phyloP scores from a whole-genome alignment of 371 early-diverging fungal species.

The Cokeromyces recurvatus region DNA sequence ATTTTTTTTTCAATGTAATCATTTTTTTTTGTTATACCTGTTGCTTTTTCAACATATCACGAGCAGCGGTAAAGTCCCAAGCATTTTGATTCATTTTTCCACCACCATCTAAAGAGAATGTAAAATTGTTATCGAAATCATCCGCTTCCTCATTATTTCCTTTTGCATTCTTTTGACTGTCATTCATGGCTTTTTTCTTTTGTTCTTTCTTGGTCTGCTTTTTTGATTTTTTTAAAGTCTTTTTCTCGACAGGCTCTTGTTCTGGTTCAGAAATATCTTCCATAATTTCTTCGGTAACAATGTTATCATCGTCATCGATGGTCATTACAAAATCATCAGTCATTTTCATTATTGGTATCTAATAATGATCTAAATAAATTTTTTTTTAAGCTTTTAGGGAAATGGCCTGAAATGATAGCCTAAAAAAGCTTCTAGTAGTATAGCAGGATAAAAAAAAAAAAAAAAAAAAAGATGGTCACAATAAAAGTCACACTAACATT shows the following conservation, averaged over 20 bases:
- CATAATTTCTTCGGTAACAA: constrained; percentile 40
- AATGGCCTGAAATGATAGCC: too few relatives aligned
- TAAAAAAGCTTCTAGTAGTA: too few relatives aligned
- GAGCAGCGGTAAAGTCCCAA: constrained; percentile 83
- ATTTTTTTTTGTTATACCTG: constrained; percentile 25
- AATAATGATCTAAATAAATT: too few relatives aligned
- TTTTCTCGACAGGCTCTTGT: too few relatives aligned
- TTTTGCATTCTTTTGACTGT: constrained; percentile 21
- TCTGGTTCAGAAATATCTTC: constrained; percentile 23
- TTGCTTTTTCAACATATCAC: constrained; percentile 63
- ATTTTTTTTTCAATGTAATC: too few relatives aligned
- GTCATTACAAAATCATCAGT: constrained; percentile 76
- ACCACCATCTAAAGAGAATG: constrained; percentile 73
- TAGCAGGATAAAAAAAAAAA: too few relatives aligned
- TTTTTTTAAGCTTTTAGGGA: too few relatives aligned
- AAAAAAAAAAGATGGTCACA: too few relatives aligned
- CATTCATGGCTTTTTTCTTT: constrained; percentile 15
- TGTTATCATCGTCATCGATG: constrained; percentile 70
- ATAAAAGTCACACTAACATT: too few relatives aligned
- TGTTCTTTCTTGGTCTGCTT: constrained; percentile 21
- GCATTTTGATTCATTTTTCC: constrained; percentile 48
- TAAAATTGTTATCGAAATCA: constrained; percentile 64
- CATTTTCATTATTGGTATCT: too few relatives aligned
- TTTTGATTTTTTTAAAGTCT: constrained; percentile 22
- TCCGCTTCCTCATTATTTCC: constrained; percentile 26